Percentiles rank a stretch among this genome's conserved stretches.
Conservation (phyloP, 331 rosid species). For the Erythrophleum ivorense region DNA sequence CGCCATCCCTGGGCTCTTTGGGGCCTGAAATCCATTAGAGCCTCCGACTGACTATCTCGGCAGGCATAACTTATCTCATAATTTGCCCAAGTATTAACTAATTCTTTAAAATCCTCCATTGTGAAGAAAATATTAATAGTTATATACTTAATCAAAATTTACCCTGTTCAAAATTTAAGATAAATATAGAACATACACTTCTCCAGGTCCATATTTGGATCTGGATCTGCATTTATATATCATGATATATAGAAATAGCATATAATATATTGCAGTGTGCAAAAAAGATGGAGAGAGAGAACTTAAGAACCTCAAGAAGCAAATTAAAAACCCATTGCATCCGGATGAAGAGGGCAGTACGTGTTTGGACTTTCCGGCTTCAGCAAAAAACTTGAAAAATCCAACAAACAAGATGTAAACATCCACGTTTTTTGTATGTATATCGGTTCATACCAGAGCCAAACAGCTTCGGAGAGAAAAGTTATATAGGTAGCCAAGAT, state of each 20-base stretch:
- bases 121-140: neutral
- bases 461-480: neutral
- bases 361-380: neutral
- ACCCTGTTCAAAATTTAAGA: neutral
- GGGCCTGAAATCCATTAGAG: neutral
- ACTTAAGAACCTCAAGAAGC: neutral
- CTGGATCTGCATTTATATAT: slow-evolving; percentile 17
- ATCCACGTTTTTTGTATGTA: neutral
- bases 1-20: neutral
- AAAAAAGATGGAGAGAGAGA: neutral
- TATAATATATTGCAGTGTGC: neutral
- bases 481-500: slow-evolving; percentile 43
- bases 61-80: neutral
- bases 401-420: neutral
- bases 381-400: neutral
- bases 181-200: neutral
- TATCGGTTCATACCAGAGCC: neutral
- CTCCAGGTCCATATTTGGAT: neutral
- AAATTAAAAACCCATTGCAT: neutral
- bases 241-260: neutral
- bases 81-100: neutral
- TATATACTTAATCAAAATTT: neutral
- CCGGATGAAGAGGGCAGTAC: neutral
- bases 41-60: neutral
- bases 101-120: neutral